phyloP scores from a whole-genome alignment of 495 filamentous ascomycete species.

The Achaetomiella virescens region DNA sequence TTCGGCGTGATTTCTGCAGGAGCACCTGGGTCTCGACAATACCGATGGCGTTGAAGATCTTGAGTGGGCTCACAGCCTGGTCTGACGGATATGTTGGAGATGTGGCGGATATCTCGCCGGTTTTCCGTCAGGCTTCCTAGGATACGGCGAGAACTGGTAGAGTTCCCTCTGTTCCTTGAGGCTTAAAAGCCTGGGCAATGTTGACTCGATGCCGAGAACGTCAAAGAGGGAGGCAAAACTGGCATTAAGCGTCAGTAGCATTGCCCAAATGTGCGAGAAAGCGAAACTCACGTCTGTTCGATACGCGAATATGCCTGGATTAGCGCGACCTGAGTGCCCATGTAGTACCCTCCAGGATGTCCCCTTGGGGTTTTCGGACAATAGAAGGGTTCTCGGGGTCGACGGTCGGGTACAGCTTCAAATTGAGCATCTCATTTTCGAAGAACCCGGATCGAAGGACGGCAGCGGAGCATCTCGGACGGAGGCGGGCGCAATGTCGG shows the following conservation, averaged over 20 bases:
- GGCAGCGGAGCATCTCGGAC: conserved; percentile 22
- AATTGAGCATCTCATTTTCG: conserved; percentile 26
- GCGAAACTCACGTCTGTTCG: conserved; percentile 31
- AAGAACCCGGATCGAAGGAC: conserved; percentile 32
- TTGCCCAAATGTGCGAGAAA: neutral
- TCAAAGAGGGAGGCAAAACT: conserved; percentile 36
- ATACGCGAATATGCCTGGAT: conserved; percentile 36
- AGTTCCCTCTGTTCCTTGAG: conserved; percentile 29
- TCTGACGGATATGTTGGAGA: conserved; percentile 26
- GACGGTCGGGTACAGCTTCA: conserved; percentile 24
- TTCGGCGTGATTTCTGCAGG: conserved; percentile 32
- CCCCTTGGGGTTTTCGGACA: conserved; percentile 20
- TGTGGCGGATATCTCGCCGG: conserved; percentile 32
- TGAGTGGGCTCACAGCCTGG: conserved; percentile 17
- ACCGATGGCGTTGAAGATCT: conserved; percentile 31
- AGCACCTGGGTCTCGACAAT: conserved; percentile 30
- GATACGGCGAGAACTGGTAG: conserved; percentile 28
- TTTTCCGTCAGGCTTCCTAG: conserved; percentile 23
- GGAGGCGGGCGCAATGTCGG: conserved; percentile 19
- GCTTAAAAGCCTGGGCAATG: conserved; percentile 25
- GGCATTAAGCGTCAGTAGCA: neutral
- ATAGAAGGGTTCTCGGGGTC: conserved; percentile 19
- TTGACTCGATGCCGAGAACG: conserved; percentile 30
- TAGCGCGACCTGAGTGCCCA: conserved; percentile 36
- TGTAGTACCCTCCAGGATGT: conserved; percentile 29